These are phyloP conservation scores for Calcarisporium arbuscula DNA, from an alignment of 2,329 filamentous ascomycete genomes.

Conservation along the genomic window DNA sequence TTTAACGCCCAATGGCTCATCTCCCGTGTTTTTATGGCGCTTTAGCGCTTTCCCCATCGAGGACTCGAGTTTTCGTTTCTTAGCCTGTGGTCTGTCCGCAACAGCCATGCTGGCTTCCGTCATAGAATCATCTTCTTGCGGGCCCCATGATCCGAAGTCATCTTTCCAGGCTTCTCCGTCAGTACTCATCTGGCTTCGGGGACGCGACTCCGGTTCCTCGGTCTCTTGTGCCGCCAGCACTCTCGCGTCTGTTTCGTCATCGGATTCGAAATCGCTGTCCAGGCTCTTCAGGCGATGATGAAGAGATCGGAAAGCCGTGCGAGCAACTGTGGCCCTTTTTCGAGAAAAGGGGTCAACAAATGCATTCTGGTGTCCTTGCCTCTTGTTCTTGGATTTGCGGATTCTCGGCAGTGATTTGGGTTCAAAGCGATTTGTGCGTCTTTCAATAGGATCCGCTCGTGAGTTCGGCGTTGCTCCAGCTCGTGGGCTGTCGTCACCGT, in stretches of 20 bases:
- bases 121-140: constrained; percentile 57
- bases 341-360: constrained; percentile 64
- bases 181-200: constrained; percentile 66
- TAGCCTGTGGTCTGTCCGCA: constrained; percentile 47
- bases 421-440: constrained; percentile 49
- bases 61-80: constrained; percentile 66
- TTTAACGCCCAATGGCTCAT: constrained; percentile 66
- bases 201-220: constrained; percentile 78
- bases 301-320: constrained; percentile 67
- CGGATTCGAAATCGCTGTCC: constrained; percentile 73
- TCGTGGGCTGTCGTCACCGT: constrained; percentile 55
- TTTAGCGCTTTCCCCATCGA: constrained; percentile 67
- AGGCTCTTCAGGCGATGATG: constrained; percentile 64
- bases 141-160: constrained; percentile 40
- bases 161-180: constrained; percentile 51
- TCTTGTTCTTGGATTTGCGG: constrained; percentile 58
- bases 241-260: constrained; percentile 64
- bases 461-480: constrained; percentile 62
- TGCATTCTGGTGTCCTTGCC: constrained; percentile 47
- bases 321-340: constrained; percentile 50
- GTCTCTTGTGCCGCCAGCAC: constrained; percentile 62
- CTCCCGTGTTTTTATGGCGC: constrained; percentile 72
- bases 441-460: constrained; percentile 54
- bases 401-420: constrained; percentile 65
- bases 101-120: constrained; percentile 67